phyloP scores from a whole-genome alignment of 2,329 filamentous ascomycete genomes.

The Pyricularia pennisetigena region DNA sequence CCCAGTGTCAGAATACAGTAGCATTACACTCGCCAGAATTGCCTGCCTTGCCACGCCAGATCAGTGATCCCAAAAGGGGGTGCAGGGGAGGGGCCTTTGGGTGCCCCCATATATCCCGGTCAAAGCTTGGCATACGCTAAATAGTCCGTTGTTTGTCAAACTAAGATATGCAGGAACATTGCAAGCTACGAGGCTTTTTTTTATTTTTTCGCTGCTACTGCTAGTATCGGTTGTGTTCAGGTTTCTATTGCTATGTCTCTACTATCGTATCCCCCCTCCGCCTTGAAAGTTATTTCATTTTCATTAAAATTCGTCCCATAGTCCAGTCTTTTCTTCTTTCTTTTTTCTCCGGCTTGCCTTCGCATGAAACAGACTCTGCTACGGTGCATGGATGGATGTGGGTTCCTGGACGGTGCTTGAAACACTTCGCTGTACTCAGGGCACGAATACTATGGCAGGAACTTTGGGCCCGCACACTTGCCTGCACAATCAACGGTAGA shows the following conservation, averaged over 20 bases:
- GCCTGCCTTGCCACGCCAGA: background rate
- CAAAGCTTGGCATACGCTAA: conserved; percentile 1
- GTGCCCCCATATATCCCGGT: background rate
- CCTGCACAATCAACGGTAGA: background rate
- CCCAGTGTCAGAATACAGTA: background rate
- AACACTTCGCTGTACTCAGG: background rate
- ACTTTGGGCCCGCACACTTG: background rate
- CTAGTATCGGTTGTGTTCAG: background rate
- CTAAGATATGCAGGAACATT: background rate
- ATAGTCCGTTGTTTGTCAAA: background rate
- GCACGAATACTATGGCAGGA: background rate
- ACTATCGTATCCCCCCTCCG: background rate
- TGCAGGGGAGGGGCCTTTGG: no score
- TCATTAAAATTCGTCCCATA: background rate
- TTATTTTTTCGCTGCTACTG: background rate
- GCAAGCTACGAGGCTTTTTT: background rate
- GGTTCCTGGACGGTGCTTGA: background rate
- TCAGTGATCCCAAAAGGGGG: no score
- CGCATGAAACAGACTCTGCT: background rate
- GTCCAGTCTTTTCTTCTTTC: background rate
- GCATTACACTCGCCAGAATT: background rate
- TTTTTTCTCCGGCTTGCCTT: background rate
- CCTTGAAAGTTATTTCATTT: background rate
- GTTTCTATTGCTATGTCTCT: background rate
- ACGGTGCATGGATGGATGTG: background rate